A percentile compares a stretch with the other conserved stretches of the same genome.
Evolutionary conservation across 768 basidiomycete species (phyloP).

Genomic region (Tricholoma furcatifolium): DNA sequence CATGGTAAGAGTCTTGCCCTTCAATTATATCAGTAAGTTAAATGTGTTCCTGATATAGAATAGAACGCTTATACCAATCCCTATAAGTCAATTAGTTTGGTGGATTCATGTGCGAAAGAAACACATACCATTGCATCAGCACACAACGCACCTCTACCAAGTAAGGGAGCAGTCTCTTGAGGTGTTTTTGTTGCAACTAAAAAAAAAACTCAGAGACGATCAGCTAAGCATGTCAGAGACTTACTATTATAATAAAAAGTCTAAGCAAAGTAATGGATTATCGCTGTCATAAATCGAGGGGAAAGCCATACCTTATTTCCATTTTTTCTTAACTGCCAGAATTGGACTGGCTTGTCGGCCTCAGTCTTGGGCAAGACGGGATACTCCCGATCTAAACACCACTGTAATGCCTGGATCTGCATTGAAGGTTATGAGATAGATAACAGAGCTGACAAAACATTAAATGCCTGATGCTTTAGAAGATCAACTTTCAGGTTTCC

Average conservation of each 20-base stretch:
- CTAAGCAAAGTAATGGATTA: conserved; percentile 25
- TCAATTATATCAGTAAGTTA: not conserved
- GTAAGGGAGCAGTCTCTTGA: conserved; percentile 56
- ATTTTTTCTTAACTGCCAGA: conserved; percentile 74
- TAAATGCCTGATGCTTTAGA: conserved; percentile 73
- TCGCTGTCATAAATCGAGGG: not conserved
- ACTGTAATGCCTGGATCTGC: conserved; percentile 80
- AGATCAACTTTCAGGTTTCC: conserved; percentile 73
- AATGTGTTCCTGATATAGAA: not conserved
- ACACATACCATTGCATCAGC: conserved; percentile 83
- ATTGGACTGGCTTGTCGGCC: conserved; percentile 77
- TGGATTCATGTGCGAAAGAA: not conserved
- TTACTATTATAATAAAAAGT: conserved; percentile 69
- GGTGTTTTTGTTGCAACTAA: conserved; percentile 82
- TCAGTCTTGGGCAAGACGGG: conserved; percentile 69
- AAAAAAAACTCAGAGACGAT: not conserved
- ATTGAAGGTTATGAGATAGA: not conserved
- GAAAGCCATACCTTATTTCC: conserved; percentile 46
- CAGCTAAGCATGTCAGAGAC: conserved; percentile 17
- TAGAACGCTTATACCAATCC: conserved; percentile 35
- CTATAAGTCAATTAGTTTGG: conserved; percentile 21
- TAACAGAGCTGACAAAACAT: not conserved
- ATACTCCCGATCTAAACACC: conserved; percentile 82
- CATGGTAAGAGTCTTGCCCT: conserved; percentile 93
- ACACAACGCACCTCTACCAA: conserved; percentile 84